Conservation (phyloP, 306 rosid genomes). For the Vicia villosa region DNA sequence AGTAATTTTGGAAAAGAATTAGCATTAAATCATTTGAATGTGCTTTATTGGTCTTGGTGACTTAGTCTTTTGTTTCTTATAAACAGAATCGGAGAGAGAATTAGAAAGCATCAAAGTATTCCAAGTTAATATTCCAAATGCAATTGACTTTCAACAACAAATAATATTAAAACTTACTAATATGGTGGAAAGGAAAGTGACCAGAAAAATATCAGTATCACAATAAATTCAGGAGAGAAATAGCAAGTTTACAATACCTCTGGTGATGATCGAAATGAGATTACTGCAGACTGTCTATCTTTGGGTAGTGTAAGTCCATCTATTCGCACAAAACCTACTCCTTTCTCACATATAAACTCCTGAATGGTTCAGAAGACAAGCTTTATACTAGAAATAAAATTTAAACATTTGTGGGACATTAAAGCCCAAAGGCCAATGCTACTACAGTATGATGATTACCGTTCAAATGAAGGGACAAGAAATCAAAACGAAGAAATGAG, state of each 20-base stretch:
- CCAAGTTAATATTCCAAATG: background rate
- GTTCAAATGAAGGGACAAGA: constrained; percentile 13
- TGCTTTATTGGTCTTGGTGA: background rate
- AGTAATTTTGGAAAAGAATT: background rate
- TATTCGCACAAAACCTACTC: constrained; percentile 77
- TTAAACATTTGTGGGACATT: constrained; percentile 1
- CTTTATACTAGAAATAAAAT: constrained; percentile 11
- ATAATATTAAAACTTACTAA: background rate
- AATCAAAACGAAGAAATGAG: background rate
- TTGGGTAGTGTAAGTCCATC: constrained; percentile 90
- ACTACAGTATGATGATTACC: constrained; percentile 7
- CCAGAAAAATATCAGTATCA: background rate
- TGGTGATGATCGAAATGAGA: constrained; percentile 65
- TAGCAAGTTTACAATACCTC: constrained; percentile 53
- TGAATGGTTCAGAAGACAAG: constrained; percentile 41
- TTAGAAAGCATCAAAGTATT: background rate
- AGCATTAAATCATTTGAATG: constrained; percentile 2
- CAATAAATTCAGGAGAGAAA: constrained; percentile 18
- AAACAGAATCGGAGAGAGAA: background rate
- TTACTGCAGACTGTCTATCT: constrained; percentile 85
- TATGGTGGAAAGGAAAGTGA: background rate
- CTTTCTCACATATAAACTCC: constrained; percentile 84
- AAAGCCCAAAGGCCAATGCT: constrained; percentile 8
- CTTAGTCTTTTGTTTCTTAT: background rate
- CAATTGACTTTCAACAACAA: constrained; percentile 6